Conservation (phyloP, 225 moss, liverwort and hornwort species). For the Rhytidiadelphus loreus region DNA sequence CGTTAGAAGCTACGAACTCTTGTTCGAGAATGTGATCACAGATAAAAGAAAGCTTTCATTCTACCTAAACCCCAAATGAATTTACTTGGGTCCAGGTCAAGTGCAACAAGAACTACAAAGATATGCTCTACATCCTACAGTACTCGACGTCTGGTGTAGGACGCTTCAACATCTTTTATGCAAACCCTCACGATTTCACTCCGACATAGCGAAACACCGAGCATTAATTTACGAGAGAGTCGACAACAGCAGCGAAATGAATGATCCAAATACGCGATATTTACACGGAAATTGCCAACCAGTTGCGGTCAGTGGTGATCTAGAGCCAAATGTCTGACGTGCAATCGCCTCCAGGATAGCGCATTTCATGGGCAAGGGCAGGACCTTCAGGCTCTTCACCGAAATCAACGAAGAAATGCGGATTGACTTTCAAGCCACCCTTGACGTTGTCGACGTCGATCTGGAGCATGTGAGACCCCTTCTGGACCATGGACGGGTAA, state of each 20-base stretch:
- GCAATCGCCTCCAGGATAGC: slow-evolving; percentile 96
- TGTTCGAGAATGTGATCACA: neutral
- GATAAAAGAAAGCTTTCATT: neutral
- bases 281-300: neutral
- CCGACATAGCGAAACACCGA: neutral
- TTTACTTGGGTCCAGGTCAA: neutral
- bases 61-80: neutral
- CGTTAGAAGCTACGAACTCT: neutral
- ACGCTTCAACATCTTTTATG: neutral
- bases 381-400: slow-evolving; percentile 84
- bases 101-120: neutral
- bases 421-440: slow-evolving; percentile 70
- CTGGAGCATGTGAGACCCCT: slow-evolving; percentile 82
- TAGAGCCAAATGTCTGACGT: slow-evolving; percentile 95
- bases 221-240: neutral
- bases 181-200: neutral
- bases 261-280: neutral
- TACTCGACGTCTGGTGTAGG: neutral
- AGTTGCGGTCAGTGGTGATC: neutral
- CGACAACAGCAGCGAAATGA: neutral
- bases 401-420: slow-evolving; percentile 76
- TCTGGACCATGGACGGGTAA: slow-evolving; percentile 66
- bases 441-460: slow-evolving; percentile 85
- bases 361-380: slow-evolving; percentile 90
- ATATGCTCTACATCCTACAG: neutral